Evolutionary conservation across 1,284 basidiomycete genomes (phyloP), one percentile per base, ranked within the genome.

Genomic region (Sporisorium graminicola): DNA sequence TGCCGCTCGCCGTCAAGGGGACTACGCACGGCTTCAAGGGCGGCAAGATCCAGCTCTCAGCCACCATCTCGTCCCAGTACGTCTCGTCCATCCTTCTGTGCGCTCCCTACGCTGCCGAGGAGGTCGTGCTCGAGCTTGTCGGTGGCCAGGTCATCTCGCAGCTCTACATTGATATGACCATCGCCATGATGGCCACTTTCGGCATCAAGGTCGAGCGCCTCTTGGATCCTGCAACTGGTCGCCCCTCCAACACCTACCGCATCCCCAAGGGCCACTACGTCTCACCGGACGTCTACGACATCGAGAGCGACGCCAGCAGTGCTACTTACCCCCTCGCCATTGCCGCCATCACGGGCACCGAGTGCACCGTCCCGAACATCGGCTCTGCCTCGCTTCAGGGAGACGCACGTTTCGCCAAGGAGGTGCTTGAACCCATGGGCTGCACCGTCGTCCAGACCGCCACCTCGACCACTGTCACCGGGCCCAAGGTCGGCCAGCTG

Each of bases 161-260:
- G 87, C 95, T 95, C 3, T 99, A 99, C 88, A 99, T 99, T 87
- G 95, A 99, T 87, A 98, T 99, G 95, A 99, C 97, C 5, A 92
- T 98, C 77, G 91, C 94, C 9, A 97, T 99, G 92, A 99, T 99
- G 97, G 89, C 89, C 66, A 90, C 92, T n/a, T 99, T 99, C 85
- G 96, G 95, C 22, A 89, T 98, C 77, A 83, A 89, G 9, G 95
- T 96, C 56, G 87, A 88, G 51, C 90, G 95, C 54, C 89, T 93
- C 65, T 85, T 82, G n/a, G 93, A 93, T 75, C 80, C 89, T 0
- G 85, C 86, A 26, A 90, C 89, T 0, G 92, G 93, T 22, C 89
- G 90, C 58, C 87, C 87, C 3, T 88, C 92, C 65, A 75, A 83
- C 64, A 88, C 93, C 40, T 99, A 99, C 87, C 90, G 91, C 74